phyloP scores from a whole-genome alignment of 148 eudicot species.

The Cornus suecica region DNA sequence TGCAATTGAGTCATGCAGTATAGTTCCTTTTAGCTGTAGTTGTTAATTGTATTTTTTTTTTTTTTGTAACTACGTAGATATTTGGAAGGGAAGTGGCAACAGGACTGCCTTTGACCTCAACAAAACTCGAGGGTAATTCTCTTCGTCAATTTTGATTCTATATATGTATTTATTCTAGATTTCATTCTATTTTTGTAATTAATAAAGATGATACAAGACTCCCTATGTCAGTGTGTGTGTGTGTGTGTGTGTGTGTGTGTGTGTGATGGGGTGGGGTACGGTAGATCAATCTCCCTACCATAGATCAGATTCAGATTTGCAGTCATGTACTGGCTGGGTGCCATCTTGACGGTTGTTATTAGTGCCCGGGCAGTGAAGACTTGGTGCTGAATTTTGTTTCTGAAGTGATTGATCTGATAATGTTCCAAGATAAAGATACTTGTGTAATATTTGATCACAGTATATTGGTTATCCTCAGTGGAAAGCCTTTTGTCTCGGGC shows the following conservation, averaged over 20 bases:
- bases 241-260: neutral
- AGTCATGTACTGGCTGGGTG: no score
- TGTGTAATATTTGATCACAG: neutral
- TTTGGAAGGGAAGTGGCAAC: conserved; percentile 35
- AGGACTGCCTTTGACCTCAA: conserved; percentile 28
- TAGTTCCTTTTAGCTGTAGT: neutral
- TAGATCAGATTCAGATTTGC: no score
- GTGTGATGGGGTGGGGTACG: neutral
- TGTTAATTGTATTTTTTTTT: conserved; percentile 21
- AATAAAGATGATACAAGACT: neutral
- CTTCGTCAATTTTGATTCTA: neutral
- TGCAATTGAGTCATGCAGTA: neutral
- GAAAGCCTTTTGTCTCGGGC: no score
- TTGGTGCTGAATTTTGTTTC: no score
- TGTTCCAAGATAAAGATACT: neutral
- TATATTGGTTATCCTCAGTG: neutral
- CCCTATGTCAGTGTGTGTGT: neutral
- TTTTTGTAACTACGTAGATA: conserved; percentile 42
- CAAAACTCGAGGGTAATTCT: conserved; percentile 38
- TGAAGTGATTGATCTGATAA: no score
- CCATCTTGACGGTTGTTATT: no score
- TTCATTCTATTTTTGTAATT: conserved; percentile 1
- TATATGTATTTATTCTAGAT: neutral
- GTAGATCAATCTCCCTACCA: neutral
- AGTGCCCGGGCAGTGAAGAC: no score